Percentiles rank a stretch among this genome's conserved stretches.
phyloP scores from a whole-genome alignment of 495 filamentous ascomycete genomes.

The Emericellopsis terricola region DNA sequence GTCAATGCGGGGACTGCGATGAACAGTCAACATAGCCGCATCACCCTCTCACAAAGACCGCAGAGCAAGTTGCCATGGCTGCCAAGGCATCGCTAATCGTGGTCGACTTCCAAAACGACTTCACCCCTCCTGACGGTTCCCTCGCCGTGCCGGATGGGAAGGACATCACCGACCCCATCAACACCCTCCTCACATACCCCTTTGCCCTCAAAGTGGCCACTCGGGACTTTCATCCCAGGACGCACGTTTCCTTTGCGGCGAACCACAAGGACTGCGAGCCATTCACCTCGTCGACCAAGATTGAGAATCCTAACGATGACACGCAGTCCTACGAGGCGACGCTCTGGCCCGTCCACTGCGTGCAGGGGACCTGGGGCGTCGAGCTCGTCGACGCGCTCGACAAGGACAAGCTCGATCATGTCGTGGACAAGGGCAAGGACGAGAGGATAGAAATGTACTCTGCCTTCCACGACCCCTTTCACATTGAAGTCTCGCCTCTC shows the following conservation, averaged over 20 bases:
- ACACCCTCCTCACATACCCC: slow-evolving; percentile 53
- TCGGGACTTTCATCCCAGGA: slow-evolving; percentile 69
- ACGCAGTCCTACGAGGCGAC: slow-evolving; percentile 44
- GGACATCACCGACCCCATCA: slow-evolving; percentile 48
- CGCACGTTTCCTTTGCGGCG: slow-evolving; percentile 79
- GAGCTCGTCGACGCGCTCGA: slow-evolving; percentile 45
- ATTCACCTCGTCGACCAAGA: slow-evolving; percentile 40
- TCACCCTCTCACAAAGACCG: too few relatives aligned
- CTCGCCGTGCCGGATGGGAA: slow-evolving; percentile 63
- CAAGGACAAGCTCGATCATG: slow-evolving; percentile 45
- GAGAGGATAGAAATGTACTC: slow-evolving; percentile 76
- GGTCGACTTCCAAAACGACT: slow-evolving; percentile 91
- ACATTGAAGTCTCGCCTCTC: slow-evolving; percentile 43
- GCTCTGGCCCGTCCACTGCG: slow-evolving; percentile 85
- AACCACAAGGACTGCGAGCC: slow-evolving; percentile 56
- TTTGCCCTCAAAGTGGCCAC: slow-evolving; percentile 65
- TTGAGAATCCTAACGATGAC: slow-evolving; percentile 50
- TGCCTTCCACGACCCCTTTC: slow-evolving; percentile 60
- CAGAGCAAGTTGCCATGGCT: not conserved
- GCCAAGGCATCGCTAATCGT: slow-evolving; percentile 37
- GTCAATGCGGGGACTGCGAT: too few relatives aligned
- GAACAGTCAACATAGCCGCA: too few relatives aligned
- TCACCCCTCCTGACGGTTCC: slow-evolving; percentile 53
- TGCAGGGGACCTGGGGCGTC: slow-evolving; percentile 55
- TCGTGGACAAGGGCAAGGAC: slow-evolving; percentile 65